These are phyloP conservation scores for Prunus mume DNA, from an alignment of 306 rosid species.

Conservation along the genomic window DNA sequence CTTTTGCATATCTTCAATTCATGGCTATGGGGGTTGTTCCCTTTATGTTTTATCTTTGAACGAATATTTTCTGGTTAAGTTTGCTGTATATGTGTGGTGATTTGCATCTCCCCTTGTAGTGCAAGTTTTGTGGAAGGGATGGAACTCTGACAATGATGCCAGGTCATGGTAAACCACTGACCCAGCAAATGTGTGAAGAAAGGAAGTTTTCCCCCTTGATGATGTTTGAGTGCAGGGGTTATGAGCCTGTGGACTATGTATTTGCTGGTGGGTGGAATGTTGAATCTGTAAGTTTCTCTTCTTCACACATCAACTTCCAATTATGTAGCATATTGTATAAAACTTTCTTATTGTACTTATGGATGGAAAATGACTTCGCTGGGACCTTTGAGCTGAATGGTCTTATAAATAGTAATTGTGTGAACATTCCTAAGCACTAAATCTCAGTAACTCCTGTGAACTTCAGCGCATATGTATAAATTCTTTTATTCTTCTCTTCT, in stretches of 20 bases:
- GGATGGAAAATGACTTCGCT: background rate
- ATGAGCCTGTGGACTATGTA: conserved; percentile 61
- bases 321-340: background rate
- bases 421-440: background rate
- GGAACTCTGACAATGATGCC: conserved; percentile 80
- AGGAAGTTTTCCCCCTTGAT: conserved; percentile 66
- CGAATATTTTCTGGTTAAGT: background rate
- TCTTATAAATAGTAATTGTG: background rate
- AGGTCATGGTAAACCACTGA: conserved; percentile 60
- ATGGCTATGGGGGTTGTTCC: background rate
- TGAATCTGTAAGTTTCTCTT: conserved; percentile 72
- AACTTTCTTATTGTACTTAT: background rate
- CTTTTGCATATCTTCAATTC: background rate
- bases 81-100: background rate
- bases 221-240: conserved; percentile 86
- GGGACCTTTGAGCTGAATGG: background rate
- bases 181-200: conserved; percentile 51
- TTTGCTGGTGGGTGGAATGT: conserved; percentile 69
- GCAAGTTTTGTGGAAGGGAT: conserved; percentile 90
- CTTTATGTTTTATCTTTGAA: background rate
- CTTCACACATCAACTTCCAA: background rate
- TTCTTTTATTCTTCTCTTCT: background rate
- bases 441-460: background rate
- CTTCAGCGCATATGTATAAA: background rate
- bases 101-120: conserved; percentile 38